Conservation (phyloP, 2,329 filamentous ascomycete species). For the Whalleya microplaca region DNA sequence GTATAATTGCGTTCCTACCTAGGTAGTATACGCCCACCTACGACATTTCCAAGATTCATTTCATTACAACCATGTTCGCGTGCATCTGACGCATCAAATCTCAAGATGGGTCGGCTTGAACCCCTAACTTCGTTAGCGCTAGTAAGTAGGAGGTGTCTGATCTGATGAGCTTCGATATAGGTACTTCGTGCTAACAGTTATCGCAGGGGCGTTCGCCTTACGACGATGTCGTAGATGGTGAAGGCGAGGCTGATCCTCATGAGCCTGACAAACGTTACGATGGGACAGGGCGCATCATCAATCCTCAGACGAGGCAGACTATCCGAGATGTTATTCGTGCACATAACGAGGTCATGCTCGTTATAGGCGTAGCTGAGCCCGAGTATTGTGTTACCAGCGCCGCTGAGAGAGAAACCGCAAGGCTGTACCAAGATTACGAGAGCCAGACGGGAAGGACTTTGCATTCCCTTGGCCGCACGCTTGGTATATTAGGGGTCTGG, state of each 20-base stretch:
- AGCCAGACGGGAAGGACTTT: slow-evolving; percentile 48
- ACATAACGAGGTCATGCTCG: slow-evolving; percentile 66
- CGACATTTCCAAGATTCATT: neutral
- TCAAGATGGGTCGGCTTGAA: slow-evolving; percentile 57
- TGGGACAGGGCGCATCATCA: slow-evolving; percentile 58
- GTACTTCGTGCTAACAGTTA: slow-evolving; percentile 2
- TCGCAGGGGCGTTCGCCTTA: slow-evolving; percentile 62
- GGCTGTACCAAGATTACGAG: slow-evolving; percentile 52
- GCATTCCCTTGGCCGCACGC: slow-evolving; percentile 39
- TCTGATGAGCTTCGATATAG: neutral
- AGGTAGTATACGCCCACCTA: slow-evolving; percentile 1
- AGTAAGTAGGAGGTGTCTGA: slow-evolving; percentile 41
- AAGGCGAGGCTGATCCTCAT: slow-evolving; percentile 47
- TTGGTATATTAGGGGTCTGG: slow-evolving; percentile 52
- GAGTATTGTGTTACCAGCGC: slow-evolving; percentile 50
- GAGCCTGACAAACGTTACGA: slow-evolving; percentile 56
- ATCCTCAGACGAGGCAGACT: slow-evolving; percentile 56
- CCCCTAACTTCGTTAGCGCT: slow-evolving; percentile 61
- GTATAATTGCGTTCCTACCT: too few relatives aligned
- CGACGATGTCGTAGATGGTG: slow-evolving; percentile 58
- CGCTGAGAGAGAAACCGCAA: slow-evolving; percentile 41
- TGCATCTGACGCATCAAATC: slow-evolving; percentile 7
- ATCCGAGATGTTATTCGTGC: slow-evolving; percentile 62
- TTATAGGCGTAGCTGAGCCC: slow-evolving; percentile 64
- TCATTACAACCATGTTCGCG: slow-evolving; percentile 8